These are phyloP conservation scores for Trypanosoma mega DNA, from an alignment of 208 protist genomes.

Conservation along the genomic window DNA sequence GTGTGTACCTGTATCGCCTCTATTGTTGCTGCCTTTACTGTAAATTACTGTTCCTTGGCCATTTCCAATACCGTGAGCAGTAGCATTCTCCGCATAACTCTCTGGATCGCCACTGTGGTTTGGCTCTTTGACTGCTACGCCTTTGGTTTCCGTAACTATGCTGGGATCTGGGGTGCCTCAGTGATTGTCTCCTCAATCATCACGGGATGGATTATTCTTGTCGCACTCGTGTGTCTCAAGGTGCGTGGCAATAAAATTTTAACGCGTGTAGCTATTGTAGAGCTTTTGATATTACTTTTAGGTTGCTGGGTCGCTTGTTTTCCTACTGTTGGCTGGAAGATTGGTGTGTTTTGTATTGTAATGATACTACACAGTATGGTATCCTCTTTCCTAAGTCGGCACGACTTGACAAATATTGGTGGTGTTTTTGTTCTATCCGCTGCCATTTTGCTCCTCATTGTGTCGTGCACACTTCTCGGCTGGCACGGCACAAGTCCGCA, in stretches of 20 bases:
- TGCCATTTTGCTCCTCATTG: slow-evolving; percentile 35
- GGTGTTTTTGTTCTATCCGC: slow-evolving; percentile 46
- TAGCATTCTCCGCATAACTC: slow-evolving; percentile 38
- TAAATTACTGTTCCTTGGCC: slow-evolving; percentile 61
- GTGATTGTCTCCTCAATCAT: slow-evolving; percentile 42
- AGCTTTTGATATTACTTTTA: slow-evolving; percentile 44
- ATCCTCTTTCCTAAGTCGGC: slow-evolving; percentile 41
- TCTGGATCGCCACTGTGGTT: slow-evolving; percentile 52
- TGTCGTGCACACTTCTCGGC: slow-evolving; percentile 58
- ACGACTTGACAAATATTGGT: slow-evolving; percentile 40
- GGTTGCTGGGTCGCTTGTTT: slow-evolving; percentile 57
- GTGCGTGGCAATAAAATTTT: slow-evolving; percentile 29
- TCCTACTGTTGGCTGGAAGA: slow-evolving; percentile 37
- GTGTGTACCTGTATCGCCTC: slow-evolving; percentile 24
- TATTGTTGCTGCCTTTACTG: slow-evolving; percentile 43
- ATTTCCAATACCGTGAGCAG: slow-evolving; percentile 42
- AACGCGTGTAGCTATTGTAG: slow-evolving; percentile 40
- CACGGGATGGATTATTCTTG: slow-evolving; percentile 31
- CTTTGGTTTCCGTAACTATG: slow-evolving; percentile 52
- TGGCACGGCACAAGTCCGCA: slow-evolving; percentile 58
- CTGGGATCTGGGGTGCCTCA: slow-evolving; percentile 28
- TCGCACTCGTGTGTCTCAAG: slow-evolving; percentile 42
- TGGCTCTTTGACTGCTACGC: slow-evolving; percentile 62
- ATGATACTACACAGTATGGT: slow-evolving; percentile 64
- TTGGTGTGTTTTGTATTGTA: slow-evolving; percentile 64